Conservation (phyloP, 1,284 basidiomycete genomes). For the Coriolopsis trogii region DNA sequence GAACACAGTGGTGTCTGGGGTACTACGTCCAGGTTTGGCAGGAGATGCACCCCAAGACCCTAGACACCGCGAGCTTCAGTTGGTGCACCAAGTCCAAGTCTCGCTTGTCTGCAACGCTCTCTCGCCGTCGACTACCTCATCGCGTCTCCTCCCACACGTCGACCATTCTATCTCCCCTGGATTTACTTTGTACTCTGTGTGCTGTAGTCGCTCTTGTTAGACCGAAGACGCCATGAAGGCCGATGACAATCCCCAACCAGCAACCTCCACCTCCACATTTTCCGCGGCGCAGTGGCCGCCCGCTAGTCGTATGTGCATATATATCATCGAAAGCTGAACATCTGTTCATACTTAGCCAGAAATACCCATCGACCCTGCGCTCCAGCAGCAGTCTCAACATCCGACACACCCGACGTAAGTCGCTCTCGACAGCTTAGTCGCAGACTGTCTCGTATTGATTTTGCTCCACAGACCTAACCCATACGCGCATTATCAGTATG, state of each 20-base stretch:
- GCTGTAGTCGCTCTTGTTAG: not conserved
- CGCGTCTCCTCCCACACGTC: no score
- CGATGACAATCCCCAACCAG: constrained; percentile 15
- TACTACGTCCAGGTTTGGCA: no score
- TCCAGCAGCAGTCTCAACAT: constrained; percentile 62
- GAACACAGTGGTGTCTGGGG: not conserved
- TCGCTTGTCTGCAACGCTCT: not conserved
- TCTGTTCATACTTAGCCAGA: constrained; percentile 35
- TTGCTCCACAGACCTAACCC: constrained; percentile 35
- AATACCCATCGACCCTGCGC: constrained; percentile 70
- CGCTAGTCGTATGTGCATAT: constrained; percentile 38
- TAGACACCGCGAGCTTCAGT: no score
- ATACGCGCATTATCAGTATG: constrained; percentile 50
- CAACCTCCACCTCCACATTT: constrained; percentile 32
- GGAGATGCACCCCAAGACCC: no score
- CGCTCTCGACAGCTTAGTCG: not conserved
- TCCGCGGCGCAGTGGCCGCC: constrained; percentile 44
- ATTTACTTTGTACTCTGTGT: not conserved
- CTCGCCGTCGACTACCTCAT: no score
- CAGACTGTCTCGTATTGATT: constrained; percentile 8
- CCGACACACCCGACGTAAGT: constrained; percentile 30
- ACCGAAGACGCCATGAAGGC: constrained; percentile 14
- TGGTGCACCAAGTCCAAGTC: no score
- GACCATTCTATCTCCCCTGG: no score
- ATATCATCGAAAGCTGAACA: constrained; percentile 25